A percentile compares a stretch with the other conserved stretches of the same genome.
These are phyloP conservation scores for Chaetomiaceae sp. DNA, from an alignment of 2,329 filamentous ascomycete species.

Conservation along the genomic window DNA sequence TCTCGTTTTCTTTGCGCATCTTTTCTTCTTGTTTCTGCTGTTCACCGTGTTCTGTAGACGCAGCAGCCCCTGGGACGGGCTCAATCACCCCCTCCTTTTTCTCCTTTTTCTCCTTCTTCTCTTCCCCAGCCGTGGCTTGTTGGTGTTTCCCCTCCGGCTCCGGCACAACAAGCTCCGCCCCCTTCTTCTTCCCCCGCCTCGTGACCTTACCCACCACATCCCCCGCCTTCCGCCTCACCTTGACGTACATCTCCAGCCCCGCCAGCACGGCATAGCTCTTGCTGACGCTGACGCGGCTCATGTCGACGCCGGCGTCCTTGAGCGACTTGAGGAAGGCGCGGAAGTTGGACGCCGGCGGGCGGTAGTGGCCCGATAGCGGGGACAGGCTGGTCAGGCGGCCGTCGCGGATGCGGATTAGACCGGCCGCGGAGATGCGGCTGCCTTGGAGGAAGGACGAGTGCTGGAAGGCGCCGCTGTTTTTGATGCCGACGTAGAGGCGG, in stretches of 20 bases:
- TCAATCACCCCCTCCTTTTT: neutral
- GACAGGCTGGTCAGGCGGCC: constrained; percentile 71
- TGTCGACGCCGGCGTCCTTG: constrained; percentile 70
- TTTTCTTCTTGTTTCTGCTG: neutral
- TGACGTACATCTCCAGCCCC: constrained; percentile 71
- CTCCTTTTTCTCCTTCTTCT: neutral
- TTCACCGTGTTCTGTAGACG: neutral
- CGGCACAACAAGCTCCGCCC: constrained; percentile 2
- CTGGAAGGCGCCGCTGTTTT: constrained; percentile 82
- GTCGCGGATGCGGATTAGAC: constrained; percentile 78
- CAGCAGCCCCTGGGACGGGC: too few relatives aligned
- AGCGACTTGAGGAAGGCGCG: constrained; percentile 73
- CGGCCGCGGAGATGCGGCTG: constrained; percentile 74
- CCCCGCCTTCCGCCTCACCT: constrained; percentile 19
- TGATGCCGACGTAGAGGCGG: constrained; percentile 84
- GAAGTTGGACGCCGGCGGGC: constrained; percentile 79
- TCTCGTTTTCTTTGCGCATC: constrained; percentile 15
- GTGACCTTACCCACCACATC: constrained; percentile 15
- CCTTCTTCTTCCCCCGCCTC: neutral
- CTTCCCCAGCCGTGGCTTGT: neutral
- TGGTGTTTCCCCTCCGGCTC: neutral
- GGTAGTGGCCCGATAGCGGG: constrained; percentile 74
- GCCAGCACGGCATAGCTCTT: constrained; percentile 78
- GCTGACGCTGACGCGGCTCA: constrained; percentile 72
- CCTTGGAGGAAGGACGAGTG: constrained; percentile 88